phyloP scores from a whole-genome alignment of 306 rosid genomes.

The Argentina anserina region DNA sequence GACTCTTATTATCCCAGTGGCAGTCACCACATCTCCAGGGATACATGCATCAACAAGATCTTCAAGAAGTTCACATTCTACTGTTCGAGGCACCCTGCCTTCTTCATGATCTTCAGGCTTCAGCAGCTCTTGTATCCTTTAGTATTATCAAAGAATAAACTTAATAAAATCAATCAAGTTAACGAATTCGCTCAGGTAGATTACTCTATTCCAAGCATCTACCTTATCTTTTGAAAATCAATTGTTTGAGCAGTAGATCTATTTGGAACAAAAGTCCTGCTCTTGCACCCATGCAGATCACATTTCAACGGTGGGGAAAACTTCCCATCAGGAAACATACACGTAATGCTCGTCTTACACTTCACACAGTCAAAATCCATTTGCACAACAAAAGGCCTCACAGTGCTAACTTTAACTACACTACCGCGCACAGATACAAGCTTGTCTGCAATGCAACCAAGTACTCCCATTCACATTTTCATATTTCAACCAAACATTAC shows the following conservation, averaged over 20 bases:
- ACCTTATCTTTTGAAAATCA: conserved; percentile 95
- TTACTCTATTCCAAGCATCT: not conserved
- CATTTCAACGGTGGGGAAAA: conserved; percentile 77
- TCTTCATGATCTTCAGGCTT: conserved; percentile 92
- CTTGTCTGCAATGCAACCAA: conserved; percentile 54
- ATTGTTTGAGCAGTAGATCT: conserved; percentile 68
- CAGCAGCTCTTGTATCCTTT: conserved; percentile 75
- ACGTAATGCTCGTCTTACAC: conserved; percentile 61
- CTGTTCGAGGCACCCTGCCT: conserved; percentile 94
- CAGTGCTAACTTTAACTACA: conserved; percentile 79
- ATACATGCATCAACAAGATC: conserved; percentile 95
- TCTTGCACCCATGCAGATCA: conserved; percentile 81
- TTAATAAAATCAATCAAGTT: not conserved
- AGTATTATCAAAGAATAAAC: conserved; percentile 1
- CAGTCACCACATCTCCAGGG: conserved; percentile 97
- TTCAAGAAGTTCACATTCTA: conserved; percentile 86
- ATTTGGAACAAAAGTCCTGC: conserved; percentile 65
- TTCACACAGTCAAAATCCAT: conserved; percentile 78
- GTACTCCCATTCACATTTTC: conserved; percentile 15
- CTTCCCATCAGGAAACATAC: conserved; percentile 82
- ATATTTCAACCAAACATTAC: not conserved
- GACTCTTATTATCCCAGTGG: conserved; percentile 82
- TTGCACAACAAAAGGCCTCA: conserved; percentile 69
- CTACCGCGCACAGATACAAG: conserved; percentile 93
- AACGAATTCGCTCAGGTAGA: not conserved